Conservation (phyloP, 2,329 filamentous ascomycete genomes). For the Massarina eburnea region DNA sequence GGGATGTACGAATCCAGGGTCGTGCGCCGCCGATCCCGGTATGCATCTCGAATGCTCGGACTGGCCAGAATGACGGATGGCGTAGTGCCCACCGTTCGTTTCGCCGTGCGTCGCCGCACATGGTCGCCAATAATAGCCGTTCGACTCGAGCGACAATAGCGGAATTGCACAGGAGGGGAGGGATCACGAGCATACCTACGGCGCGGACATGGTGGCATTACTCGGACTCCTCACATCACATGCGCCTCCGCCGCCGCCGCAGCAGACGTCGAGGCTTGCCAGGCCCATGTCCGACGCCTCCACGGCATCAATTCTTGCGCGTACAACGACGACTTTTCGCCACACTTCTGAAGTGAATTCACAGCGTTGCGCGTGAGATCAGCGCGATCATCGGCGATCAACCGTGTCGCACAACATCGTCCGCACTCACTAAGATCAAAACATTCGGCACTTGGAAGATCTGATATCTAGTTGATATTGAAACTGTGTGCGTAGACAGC, state of each 20-base stretch:
- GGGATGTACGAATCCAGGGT: slow-evolving; percentile 13
- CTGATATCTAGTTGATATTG: slow-evolving; percentile 3
- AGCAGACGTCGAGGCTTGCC: no score
- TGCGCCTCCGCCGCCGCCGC: no score
- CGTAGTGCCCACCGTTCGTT: slow-evolving; percentile 17
- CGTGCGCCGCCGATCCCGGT: slow-evolving; percentile 18
- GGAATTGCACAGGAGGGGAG: no score
- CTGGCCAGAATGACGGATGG: slow-evolving; percentile 17
- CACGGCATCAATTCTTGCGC: no score
- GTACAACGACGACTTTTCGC: slow-evolving; percentile 9
- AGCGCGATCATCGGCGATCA: slow-evolving; percentile 18
- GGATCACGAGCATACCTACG: no score
- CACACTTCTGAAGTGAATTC: slow-evolving; percentile 12
- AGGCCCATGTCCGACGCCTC: no score
- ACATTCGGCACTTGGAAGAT: background rate
- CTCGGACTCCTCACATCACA: no score
- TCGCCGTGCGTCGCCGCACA: no score
- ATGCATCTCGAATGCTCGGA: slow-evolving; percentile 16
- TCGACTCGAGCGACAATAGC: no score
- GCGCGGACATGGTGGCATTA: no score
- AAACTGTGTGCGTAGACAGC: background rate
- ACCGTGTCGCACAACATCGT: slow-evolving; percentile 8
- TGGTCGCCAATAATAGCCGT: no score
- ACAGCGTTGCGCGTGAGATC: slow-evolving; percentile 6
- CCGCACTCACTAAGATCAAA: background rate